These are phyloP conservation scores for Penicillium sp. DNA, from an alignment of 2,329 filamentous ascomycete species.

Conservation along the genomic window DNA sequence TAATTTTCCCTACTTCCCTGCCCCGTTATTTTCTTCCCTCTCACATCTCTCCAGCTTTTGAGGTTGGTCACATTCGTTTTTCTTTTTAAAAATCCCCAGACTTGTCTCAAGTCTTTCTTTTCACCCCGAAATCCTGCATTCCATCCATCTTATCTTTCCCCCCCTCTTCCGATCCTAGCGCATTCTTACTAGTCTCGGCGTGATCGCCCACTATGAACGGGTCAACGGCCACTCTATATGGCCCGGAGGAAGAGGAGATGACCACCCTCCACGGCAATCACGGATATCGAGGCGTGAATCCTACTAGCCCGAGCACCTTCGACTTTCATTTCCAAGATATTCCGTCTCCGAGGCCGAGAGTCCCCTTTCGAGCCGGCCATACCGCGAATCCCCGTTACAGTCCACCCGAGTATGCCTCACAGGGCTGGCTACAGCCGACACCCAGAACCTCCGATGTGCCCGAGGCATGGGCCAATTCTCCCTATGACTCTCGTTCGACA, in stretches of 20 bases:
- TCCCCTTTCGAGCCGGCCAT: constrained; percentile 23
- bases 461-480: constrained; percentile 25
- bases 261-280: constrained; percentile 24
- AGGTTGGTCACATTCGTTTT: neutral
- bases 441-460: constrained; percentile 20
- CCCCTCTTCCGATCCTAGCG: neutral
- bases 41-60: neutral
- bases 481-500: constrained; percentile 30
- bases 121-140: neutral
- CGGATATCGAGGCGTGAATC: constrained; percentile 8
- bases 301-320: constrained; percentile 10
- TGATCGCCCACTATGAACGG: constrained; percentile 5
- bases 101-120: neutral
- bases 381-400: constrained; percentile 16
- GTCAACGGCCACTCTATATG: neutral
- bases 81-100: neutral
- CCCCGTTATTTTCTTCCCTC: neutral
- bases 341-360: constrained; percentile 19
- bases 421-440: constrained; percentile 21
- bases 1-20: neutral
- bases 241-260: constrained; percentile 23
- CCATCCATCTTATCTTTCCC: neutral
- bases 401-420: constrained; percentile 23
- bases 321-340: constrained; percentile 19
- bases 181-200: neutral